Conservation (phyloP, 169 alveolate genomes). For the Eimeria tenella region DNA sequence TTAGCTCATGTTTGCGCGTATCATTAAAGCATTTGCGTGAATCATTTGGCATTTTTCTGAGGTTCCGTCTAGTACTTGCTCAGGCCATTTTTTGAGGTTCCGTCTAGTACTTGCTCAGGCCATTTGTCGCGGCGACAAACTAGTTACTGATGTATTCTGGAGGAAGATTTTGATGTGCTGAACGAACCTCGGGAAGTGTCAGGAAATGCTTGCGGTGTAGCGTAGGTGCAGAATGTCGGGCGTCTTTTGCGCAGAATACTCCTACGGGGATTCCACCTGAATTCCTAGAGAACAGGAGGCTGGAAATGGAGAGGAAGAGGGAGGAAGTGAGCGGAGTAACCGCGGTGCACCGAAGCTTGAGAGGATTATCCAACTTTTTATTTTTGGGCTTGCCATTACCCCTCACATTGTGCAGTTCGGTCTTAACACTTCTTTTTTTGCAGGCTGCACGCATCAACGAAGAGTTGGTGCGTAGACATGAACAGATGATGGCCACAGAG, state of each 20-base stretch:
- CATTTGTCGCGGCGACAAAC: no score
- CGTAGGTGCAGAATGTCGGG: not conserved
- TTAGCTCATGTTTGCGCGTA: not conserved
- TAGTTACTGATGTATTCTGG: no score
- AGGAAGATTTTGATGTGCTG: no score
- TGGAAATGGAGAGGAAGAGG: slow-evolving; percentile 73
- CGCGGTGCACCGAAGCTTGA: no score
- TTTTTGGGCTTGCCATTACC: no score
- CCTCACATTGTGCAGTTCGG: not conserved
- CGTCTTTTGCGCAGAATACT: slow-evolving; percentile 74
- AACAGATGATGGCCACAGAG: slow-evolving; percentile 76
- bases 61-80: no score
- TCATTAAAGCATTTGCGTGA: not conserved
- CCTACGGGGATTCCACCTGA: slow-evolving; percentile 79
- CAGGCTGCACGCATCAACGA: slow-evolving; percentile 77
- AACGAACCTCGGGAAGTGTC: not conserved
- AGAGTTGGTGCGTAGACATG: slow-evolving; percentile 77
- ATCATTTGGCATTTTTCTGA: no score
- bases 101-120: no score
- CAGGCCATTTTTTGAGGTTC: no score
- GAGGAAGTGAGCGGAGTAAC: slow-evolving; percentile 49
- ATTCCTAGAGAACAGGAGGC: slow-evolving; percentile 77
- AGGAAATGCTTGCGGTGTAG: not conserved
- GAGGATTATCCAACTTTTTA: no score
- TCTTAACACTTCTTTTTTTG: not conserved